Evolutionary conservation across 495 filamentous ascomycete genomes (phyloP), one percentile per base, ranked within the genome.

Genomic region (Xylaria venustula): DNA sequence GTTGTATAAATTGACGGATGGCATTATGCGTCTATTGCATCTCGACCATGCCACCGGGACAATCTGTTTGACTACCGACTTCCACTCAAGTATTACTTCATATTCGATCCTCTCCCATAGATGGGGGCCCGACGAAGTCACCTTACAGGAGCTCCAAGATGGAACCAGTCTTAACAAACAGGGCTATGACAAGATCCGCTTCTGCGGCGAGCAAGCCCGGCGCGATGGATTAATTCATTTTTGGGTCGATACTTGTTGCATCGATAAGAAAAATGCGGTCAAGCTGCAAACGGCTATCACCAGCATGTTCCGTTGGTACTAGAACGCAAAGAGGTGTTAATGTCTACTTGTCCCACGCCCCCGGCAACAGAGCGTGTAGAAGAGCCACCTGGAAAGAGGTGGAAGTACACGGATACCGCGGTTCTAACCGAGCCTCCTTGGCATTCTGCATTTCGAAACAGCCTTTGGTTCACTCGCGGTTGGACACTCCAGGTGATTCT

Each of bases 221-320:
- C 26, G 49, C n/a, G 58, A 73, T 54, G 54, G 58, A 30, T 20
- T 64, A 12, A 23, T 40, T 54, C 57, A 40, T 28, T 58, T 53
- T 19, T 50, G 26, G 47, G 47, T 50, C 14, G 47, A 32, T 23
- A 50, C 47, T 2, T 50, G 47, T 12, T 50, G 47, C 14, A 50
- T 50, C 26, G 25, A 50, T 25, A 50, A 50, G 47, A 26, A 22
- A 15, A 32, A 17, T 59, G 56, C n/a, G 28, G 52, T 65, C 11
- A 71, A 75, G 61, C 64, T 75, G 8, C 62, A 63, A 22, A 60
- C 68, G 46, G 66, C 72, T 19, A 65, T 73, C 58, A 68, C 58
- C 60, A 32, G 30, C 58, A 72, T 73, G 72, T 75, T 57, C 61
- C 60, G 62, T 8, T 73, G 70, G 73, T 74, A 74, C 51, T 25